Percentiles rank a stretch among this genome's conserved stretches.
Evolutionary conservation across 805 yeast genomes (phyloP).

Genomic region (Komagataella ulmi): DNA sequence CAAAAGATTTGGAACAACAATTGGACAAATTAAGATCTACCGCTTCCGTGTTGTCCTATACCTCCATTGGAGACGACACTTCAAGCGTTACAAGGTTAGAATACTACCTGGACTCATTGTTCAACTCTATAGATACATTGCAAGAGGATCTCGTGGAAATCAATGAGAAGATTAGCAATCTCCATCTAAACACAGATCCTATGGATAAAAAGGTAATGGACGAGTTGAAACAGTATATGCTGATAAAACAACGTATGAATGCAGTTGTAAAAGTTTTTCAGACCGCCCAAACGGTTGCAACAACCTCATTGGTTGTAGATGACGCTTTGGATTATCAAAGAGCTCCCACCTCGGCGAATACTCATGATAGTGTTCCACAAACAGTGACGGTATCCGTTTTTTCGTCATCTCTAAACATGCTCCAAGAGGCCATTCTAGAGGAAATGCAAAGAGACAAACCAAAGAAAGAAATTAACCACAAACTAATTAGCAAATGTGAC

Average conservation of each 20-base stretch:
- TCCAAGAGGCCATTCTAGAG: slow-evolving; percentile 30
- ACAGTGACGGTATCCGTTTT: slow-evolving; percentile 13
- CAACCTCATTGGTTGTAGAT: neutral
- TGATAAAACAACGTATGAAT: slow-evolving; percentile 29
- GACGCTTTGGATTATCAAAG: neutral
- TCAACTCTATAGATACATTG: slow-evolving; percentile 43
- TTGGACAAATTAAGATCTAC: slow-evolving; percentile 33
- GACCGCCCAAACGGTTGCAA: slow-evolving; percentile 17
- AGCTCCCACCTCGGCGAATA: slow-evolving; percentile 5
- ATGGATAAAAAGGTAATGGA: slow-evolving; percentile 12
- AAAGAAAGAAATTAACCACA: slow-evolving; percentile 11
- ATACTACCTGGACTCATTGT: slow-evolving; percentile 49
- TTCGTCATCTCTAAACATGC: slow-evolving; percentile 24
- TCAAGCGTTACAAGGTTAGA: slow-evolving; percentile 44
- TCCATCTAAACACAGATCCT: slow-evolving; percentile 2
- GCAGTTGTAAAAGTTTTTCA: slow-evolving; percentile 33
- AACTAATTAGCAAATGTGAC: slow-evolving; percentile 27
- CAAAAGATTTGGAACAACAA: slow-evolving; percentile 37
- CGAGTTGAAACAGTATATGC: slow-evolving; percentile 29
- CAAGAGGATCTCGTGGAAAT: slow-evolving; percentile 30
- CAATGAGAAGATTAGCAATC: slow-evolving; percentile 11
- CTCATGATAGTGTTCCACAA: slow-evolving; percentile 2
- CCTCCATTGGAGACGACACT: slow-evolving; percentile 8
- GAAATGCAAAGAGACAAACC: slow-evolving; percentile 20
- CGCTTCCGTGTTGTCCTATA: slow-evolving; percentile 33